Base-by-base conservation (phyloP, 768 basidiomycete genomes). In the Termitomyces sp. region DNA sequence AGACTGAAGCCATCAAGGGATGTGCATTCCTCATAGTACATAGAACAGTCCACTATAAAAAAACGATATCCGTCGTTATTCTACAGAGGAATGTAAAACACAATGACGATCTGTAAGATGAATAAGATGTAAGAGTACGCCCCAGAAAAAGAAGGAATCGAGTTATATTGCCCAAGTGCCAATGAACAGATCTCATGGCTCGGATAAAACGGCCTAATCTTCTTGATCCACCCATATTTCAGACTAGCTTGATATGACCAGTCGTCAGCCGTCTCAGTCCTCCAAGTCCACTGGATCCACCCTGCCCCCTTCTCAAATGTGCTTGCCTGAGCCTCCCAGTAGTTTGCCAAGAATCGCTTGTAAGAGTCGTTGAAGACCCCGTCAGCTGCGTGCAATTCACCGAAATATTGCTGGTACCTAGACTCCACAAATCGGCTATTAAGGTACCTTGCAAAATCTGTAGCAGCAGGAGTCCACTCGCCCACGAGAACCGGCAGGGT, bases 171-270 rank as follows among this genome's bases (percentile, higher is more conserved):
- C 33, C 31, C 47, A 7, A 5, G 31, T 3, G 47, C 31, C 7
- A 31, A 48, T 33, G 46, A 47, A 33, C 40, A 19, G 40, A 41
- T 38, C 37, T 17, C 1, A 14, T 14, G 2, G 12, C 35, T 35
- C 11, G 35, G 35, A 33, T 33, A 33, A 12, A 3, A 11, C 1
- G 12, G 11, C 37, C 6, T 15, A 17, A 38, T 38, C 37, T 17
- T 38, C 5, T 41, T 21, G 67, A 96, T 94, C 91, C 90, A 94
- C n/a, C 93, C 92, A 59, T 84, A 78, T 10, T 73, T 67, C 35
- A 95, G 74, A 38, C 92, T 92, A 45, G 87, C 84, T 59, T 89
- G 80, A 74, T 95, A 95, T 0, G 87, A 79, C 94, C 94, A 97
- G 56, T 96, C 94, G 58, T 91, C 89, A 2, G 89, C 86, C 58